A percentile compares a stretch with the other conserved stretches of the same genome.
These are phyloP conservation scores for Nymphaea colorata DNA, from an alignment of 164 flowering plant species.

Conservation along the genomic window DNA sequence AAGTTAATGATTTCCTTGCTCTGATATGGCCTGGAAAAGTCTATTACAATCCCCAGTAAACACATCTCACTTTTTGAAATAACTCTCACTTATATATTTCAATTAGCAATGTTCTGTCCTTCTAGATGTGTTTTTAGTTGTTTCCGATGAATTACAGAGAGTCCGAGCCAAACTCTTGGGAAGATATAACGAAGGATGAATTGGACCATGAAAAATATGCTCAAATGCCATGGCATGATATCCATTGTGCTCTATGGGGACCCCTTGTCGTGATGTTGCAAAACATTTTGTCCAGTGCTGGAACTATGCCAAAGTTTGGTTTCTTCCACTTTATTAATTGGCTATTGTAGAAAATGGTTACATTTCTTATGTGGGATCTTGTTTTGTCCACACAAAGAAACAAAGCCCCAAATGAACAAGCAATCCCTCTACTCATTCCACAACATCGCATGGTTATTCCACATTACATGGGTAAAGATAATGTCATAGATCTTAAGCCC, in stretches of 20 bases:
- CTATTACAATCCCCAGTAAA: constrained; percentile 88
- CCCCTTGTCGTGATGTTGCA: constrained; percentile 98
- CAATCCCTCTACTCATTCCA: constrained; percentile 95
- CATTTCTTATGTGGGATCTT: neutral
- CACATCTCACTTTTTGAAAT: neutral
- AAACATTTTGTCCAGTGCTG: constrained; percentile 98
- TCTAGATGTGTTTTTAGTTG: no score
- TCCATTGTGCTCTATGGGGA: constrained; percentile 99
- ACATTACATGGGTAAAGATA: constrained; percentile 66
- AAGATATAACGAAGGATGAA: constrained; percentile 91
- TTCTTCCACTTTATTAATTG: neutral
- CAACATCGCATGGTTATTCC: constrained; percentile 99
- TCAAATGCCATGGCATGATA: constrained; percentile 99
- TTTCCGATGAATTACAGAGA: constrained; percentile 38
- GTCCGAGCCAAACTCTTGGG: constrained; percentile 99
- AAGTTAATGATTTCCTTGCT: constrained; percentile 71
- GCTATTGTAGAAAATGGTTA: neutral
- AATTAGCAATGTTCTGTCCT: no score
- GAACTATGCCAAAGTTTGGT: constrained; percentile 90
- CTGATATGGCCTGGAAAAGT: constrained; percentile 93
- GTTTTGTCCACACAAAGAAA: constrained; percentile 47
- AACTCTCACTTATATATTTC: no score
- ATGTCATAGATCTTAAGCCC: constrained; percentile 30
- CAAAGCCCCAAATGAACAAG: constrained; percentile 89
- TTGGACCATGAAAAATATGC: constrained; percentile 81